Base-by-base conservation (phyloP, 2,329 filamentous ascomycete species). In the Alternaria rosae region DNA sequence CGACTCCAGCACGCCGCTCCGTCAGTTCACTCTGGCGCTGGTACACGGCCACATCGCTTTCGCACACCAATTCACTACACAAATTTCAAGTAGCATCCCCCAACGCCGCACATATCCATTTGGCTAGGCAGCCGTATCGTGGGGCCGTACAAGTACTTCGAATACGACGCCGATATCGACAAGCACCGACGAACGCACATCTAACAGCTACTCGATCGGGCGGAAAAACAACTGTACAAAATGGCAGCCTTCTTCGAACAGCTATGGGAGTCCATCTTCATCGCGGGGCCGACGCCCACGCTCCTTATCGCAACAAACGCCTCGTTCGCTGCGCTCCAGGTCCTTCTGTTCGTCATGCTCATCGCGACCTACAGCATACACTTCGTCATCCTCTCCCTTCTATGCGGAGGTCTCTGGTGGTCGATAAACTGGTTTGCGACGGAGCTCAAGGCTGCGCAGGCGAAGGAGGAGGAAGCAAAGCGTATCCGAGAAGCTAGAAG, bases 341-440 rank as follows among this genome's bases (percentile, higher is more conserved):
- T 91, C 65, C 85, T 97, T 43, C 89, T 98, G 69, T 81, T 92
- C 67, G 79, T 82, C 56, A 90, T 99, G 65, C 87, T 98, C 54
- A 63, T 93, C 69, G 90, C 88, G 59, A 99, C 94, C 8, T 89
- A 91, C 80, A 97, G 91, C 82, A 86, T 97, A 67, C 95, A 98
- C 84, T 97, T 97, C 75, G 78, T 93, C 66, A 85, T 94, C 60
- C 87, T 99, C 6, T 97, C 92, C 12, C 74, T 89, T 61, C 84
- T 99, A 10, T 92, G 89, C 66, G 94, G 83, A 30, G 91, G 92
- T 5, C 85, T 98, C 35, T 99, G 95, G 95, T 93, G 88, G 83
- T 88, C 91, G 59, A 94, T 98, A 82, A 98, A 98, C 86, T 99
- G 95, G 95, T 98, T 99, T 76, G 93, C 92, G 57, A 82, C 82